These are phyloP conservation scores for Chrysosporium keratinophilum DNA, from an alignment of 2,329 filamentous ascomycete species.

Conservation along the genomic window DNA sequence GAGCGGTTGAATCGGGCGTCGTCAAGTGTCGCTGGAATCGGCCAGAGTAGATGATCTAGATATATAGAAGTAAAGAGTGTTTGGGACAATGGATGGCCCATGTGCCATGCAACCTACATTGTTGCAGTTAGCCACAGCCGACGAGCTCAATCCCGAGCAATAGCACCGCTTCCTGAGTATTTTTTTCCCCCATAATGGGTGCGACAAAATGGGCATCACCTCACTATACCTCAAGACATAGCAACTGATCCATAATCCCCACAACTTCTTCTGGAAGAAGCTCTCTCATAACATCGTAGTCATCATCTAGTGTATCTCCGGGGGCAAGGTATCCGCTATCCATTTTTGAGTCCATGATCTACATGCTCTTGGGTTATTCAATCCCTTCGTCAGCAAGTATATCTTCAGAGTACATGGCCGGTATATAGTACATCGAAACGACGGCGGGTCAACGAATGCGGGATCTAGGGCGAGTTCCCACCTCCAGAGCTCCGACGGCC, in stretches of 20 bases:
- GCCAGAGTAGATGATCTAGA: slow-evolving; percentile 70
- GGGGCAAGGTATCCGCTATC: slow-evolving; percentile 77
- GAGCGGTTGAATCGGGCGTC: slow-evolving; percentile 51
- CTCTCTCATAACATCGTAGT: slow-evolving; percentile 61
- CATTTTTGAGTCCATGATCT: slow-evolving; percentile 99
- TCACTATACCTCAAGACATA: slow-evolving; percentile 66
- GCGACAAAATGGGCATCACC: not conserved
- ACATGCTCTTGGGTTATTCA: slow-evolving; percentile 6
- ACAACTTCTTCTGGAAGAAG: slow-evolving; percentile 70
- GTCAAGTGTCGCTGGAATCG: slow-evolving; percentile 52
- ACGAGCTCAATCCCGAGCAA: not conserved
- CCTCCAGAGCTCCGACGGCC: slow-evolving; percentile 66
- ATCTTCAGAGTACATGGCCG: not conserved
- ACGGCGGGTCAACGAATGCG: not conserved
- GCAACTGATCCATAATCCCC: slow-evolving; percentile 85
- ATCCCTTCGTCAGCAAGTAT: not conserved
- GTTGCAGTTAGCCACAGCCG: not conserved
- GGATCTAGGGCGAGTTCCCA: slow-evolving; percentile 22
- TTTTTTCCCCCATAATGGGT: not conserved
- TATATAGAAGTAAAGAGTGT: slow-evolving; percentile 90
- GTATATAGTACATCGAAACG: not conserved
- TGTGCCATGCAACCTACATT: slow-evolving; percentile 81
- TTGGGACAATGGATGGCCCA: slow-evolving; percentile 89
- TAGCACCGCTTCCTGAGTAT: not conserved
- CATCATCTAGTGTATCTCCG: slow-evolving; percentile 64